Evolutionary conservation across 2,329 filamentous ascomycete species (phyloP).

Genomic region (Leptoxyphium fumago): DNA sequence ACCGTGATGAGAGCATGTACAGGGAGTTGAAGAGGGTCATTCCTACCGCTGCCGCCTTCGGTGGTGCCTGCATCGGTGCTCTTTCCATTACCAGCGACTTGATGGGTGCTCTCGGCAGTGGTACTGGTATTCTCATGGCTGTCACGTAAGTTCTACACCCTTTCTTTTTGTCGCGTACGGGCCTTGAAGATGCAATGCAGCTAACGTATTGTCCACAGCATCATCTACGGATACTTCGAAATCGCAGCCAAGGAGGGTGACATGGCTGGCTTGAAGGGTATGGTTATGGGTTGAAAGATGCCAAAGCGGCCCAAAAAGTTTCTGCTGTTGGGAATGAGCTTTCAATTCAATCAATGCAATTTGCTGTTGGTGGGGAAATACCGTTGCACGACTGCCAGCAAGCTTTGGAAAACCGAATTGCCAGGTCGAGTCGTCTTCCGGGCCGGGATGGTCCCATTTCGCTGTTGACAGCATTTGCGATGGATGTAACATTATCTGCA

Average conservation of each 20-base stretch:
- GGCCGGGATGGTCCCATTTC: too few relatives aligned
- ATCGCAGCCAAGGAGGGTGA: conserved; percentile 98
- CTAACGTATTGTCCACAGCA: conserved; percentile 36
- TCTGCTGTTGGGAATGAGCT: too few relatives aligned
- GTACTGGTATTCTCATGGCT: conserved; percentile 93
- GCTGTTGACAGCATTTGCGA: too few relatives aligned
- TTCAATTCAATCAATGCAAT: too few relatives aligned
- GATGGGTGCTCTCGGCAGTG: conserved; percentile 86
- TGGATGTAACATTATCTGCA: too few relatives aligned
- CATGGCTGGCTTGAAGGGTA: conserved; percentile 60
- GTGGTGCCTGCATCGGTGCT: conserved; percentile 96
- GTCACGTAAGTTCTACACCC: conserved; percentile 66
- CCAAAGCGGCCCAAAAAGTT: too few relatives aligned
- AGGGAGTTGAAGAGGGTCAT: conserved; percentile 99
- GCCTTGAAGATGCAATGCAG: background rate
- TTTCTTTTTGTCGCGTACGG: too few relatives aligned
- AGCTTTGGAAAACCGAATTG: too few relatives aligned
- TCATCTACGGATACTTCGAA: conserved; percentile 99
- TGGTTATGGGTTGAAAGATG: conserved; percentile 38
- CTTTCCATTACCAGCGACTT: conserved; percentile 92
- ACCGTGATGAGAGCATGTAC: conserved; percentile 99
- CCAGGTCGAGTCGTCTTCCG: too few relatives aligned
- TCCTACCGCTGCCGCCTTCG: conserved; percentile 92
- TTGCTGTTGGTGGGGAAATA: too few relatives aligned
- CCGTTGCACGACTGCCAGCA: too few relatives aligned